Conservation (phyloP, 129 eudicot species). For the Tagetes patula region DNA sequence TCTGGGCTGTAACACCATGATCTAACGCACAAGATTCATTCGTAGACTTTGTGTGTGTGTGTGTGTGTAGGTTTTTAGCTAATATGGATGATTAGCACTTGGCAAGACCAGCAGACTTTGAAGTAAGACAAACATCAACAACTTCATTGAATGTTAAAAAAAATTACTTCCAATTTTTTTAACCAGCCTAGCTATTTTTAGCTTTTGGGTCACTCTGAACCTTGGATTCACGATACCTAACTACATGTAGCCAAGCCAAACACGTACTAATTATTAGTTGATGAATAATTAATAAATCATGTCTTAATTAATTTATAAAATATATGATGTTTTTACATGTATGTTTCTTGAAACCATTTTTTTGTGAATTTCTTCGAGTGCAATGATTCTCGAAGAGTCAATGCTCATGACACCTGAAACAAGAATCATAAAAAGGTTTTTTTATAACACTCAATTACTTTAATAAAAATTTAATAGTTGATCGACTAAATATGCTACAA, state of each 20-base stretch:
- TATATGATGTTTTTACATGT: conserved; percentile 34
- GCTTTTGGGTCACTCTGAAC: conserved; percentile 64
- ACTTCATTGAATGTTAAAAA: conserved; percentile 61
- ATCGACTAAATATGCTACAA: not conserved
- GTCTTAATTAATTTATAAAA: not conserved
- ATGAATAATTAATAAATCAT: no score
- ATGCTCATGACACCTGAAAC: conserved; percentile 53
- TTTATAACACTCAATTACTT: no score
- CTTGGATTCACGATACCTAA: conserved; percentile 57
- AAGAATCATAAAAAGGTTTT: no score
- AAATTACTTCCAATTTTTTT: conserved; percentile 51
- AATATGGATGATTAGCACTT: not conserved
- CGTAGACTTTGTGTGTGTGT: no score
- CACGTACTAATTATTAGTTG: no score
- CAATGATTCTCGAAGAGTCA: conserved; percentile 57
- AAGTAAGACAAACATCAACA: conserved; percentile 47
- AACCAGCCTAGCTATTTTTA: conserved; percentile 45
- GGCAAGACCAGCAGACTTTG: conserved; percentile 32
- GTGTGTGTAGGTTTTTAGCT: not conserved
- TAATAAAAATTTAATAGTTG: not conserved
- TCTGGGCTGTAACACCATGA: no score
- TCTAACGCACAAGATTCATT: no score
- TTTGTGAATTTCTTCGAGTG: conserved; percentile 54
- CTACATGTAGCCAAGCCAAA: conserved; percentile 25
- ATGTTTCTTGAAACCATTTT: conserved; percentile 39